Base-by-base conservation (phyloP, 352 stramenopile species). In the Phytophthora chlamydospora region DNA sequence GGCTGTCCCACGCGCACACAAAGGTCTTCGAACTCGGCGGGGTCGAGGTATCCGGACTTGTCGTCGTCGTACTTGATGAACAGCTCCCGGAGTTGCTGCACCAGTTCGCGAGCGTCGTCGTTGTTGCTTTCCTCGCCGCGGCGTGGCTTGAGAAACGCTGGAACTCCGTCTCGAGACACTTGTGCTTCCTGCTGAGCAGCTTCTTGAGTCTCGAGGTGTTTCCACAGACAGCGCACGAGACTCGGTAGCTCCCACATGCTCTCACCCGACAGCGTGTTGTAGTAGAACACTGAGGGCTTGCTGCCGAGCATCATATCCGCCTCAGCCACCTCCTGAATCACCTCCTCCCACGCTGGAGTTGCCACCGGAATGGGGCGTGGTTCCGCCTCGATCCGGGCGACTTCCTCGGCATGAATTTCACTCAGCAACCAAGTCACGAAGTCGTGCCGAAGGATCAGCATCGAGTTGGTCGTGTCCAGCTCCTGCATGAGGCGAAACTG, bases 51-150 rank as follows among this genome's bases (percentile, higher is more conserved):
- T 0, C 73, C 73, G 2, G 76, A 80, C 2, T 69, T 60, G 45
- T 92, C 79, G 16, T 89, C 82, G 32, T 90, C 80, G 38, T 80
- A 88, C 45, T 78, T 77, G 13, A 53, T 31, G 56, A 90, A 92
- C 2, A 90, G 34, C 11, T 61, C 60, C 24, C 63, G 72, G 11
- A 92, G 68, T 33, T 87, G 69, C 21, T 82, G 59, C 5, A 83
- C 32, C 49, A 77, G 61, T 43, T 88, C 78, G 16, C 32, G 35
- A 12, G 7, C 16, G 2, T 63, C 63, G 17, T 67, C 40, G 3
- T 17, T 33, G 14, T 54, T 42, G 3, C 45, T 44, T 12, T 40
- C 50, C n/a, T 60, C 54, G 2, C 16, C 32, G 11, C 42, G 36
- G 34, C 36, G 32, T 55, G 58, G 12, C 5, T 31, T 27, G 38